A percentile compares a stretch with the other conserved stretches of the same genome.
Conservation (phyloP, 768 basidiomycete species). For the Botryobasidium botryosum region DNA sequence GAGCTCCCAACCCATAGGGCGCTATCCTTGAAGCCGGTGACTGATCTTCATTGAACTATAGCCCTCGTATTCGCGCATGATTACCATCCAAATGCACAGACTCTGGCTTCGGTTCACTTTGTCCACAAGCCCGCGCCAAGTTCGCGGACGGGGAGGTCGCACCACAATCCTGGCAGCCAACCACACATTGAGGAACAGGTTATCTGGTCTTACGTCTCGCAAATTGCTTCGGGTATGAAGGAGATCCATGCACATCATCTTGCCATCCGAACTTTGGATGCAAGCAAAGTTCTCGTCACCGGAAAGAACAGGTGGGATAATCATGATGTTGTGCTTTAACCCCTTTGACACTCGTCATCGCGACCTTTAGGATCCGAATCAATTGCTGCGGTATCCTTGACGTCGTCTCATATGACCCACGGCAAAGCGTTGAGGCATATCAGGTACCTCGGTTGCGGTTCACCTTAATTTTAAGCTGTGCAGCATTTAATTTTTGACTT, state of each 20-base stretch:
- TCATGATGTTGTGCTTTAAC: background rate
- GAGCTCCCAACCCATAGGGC: conserved; percentile 17
- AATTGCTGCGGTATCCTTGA: conserved; percentile 78
- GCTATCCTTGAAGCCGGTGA: conserved; percentile 1
- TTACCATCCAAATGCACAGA: conserved; percentile 70
- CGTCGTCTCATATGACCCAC: conserved; percentile 59
- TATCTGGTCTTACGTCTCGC: conserved; percentile 85
- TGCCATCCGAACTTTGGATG: conserved; percentile 68
- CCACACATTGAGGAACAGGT: conserved; percentile 55
- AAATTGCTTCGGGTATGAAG: conserved; percentile 77
- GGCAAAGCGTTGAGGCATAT: conserved; percentile 35
- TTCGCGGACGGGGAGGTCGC: too few relatives aligned
- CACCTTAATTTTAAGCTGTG: background rate
- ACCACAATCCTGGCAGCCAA: too few relatives aligned
- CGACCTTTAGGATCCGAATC: conserved; percentile 47
- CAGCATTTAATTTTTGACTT: background rate
- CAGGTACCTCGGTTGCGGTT: conserved; percentile 24
- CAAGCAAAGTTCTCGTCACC: conserved; percentile 73
- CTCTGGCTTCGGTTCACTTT: conserved; percentile 27
- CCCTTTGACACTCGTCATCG: background rate
- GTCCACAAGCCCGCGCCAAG: background rate
- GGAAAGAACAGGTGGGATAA: conserved; percentile 61
- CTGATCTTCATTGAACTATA: conserved; percentile 19
- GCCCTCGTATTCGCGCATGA: conserved; percentile 86
- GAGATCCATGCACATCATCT: conserved; percentile 66